Evolutionary conservation across 345 rosid genomes (phyloP).

Genomic region (Clausena lansium): DNA sequence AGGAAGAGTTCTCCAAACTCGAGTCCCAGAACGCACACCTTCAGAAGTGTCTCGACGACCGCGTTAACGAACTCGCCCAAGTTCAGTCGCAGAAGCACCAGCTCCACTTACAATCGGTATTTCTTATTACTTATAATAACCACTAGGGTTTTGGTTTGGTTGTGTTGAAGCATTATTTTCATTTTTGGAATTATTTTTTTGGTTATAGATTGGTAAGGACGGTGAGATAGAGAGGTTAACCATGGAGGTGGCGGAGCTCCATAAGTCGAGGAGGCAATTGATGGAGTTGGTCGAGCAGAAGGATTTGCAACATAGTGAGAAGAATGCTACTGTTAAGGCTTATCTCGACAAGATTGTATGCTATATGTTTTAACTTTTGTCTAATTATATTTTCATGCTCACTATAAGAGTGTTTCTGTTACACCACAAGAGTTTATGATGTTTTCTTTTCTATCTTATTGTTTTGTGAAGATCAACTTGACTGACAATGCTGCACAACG

Average conservation of each 20-base stretch:
- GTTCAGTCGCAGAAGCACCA: constrained; percentile 80
- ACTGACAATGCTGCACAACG: constrained; percentile 59
- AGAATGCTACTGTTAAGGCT: constrained; percentile 60
- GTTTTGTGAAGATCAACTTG: constrained; percentile 55
- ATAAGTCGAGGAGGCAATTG: constrained; percentile 83
- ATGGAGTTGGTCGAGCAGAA: constrained; percentile 79
- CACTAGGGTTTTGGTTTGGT: no score
- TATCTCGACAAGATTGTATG: constrained; percentile 86
- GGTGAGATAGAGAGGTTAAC: constrained; percentile 76
- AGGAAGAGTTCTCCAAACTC: constrained; percentile 56
- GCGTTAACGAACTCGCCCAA: constrained; percentile 62
- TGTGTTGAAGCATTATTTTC: no score
- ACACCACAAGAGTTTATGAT: not conserved
- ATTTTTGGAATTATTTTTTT: not conserved
- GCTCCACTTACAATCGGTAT: constrained; percentile 71
- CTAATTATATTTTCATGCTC: no score
- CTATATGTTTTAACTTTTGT: not conserved
- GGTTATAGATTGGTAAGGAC: constrained; percentile 68
- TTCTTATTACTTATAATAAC: not conserved
- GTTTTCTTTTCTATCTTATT: not conserved
- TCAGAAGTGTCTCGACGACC: constrained; percentile 66
- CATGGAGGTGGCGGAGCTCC: constrained; percentile 66
- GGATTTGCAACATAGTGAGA: constrained; percentile 76
- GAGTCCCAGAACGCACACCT: constrained; percentile 65
- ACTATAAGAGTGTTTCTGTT: not conserved